phyloP scores from a whole-genome alignment of 2,329 filamentous ascomycete genomes.

The Fusarium sp. region DNA sequence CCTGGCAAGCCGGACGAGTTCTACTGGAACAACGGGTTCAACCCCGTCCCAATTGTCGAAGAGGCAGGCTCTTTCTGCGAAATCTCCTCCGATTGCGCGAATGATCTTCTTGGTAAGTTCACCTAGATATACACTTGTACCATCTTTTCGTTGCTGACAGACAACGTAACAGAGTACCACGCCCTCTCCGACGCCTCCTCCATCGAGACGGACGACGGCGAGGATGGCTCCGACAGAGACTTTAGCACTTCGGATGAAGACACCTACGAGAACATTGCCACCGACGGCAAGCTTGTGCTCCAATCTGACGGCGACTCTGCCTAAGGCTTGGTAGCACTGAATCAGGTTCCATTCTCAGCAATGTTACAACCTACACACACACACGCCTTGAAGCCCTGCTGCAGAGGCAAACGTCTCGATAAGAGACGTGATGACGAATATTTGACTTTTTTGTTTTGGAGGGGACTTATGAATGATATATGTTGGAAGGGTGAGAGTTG shows the following conservation, averaged over 20 bases:
- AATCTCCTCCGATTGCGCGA: conserved; percentile 36
- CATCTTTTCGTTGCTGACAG: conserved; percentile 11
- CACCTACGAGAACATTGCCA: conserved; percentile 7
- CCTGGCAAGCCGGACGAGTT: conserved; percentile 14
- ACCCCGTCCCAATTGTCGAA: conserved; percentile 50
- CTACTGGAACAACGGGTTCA: conserved; percentile 38
- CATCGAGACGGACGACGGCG: neutral
- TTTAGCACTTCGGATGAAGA: conserved; percentile 27
- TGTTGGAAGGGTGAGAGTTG: conserved; percentile 14
- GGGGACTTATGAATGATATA: conserved; percentile 9
- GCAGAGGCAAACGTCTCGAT: neutral
- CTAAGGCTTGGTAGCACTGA: neutral
- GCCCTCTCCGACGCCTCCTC: conserved; percentile 31
- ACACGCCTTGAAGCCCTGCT: neutral
- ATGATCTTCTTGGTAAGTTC: conserved; percentile 49
- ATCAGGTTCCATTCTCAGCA: neutral
- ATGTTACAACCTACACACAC: neutral
- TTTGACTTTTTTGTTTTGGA: neutral
- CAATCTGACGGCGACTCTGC: neutral
- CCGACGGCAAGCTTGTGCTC: neutral
- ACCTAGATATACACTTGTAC: neutral
- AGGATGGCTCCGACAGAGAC: conserved; percentile 17
- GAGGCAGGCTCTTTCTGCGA: conserved; percentile 47
- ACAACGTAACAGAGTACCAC: conserved; percentile 35
- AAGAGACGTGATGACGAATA: neutral